These are phyloP conservation scores for Akanthomyces uredinophilus DNA, from an alignment of 2,329 filamentous ascomycete genomes.

Conservation along the genomic window DNA sequence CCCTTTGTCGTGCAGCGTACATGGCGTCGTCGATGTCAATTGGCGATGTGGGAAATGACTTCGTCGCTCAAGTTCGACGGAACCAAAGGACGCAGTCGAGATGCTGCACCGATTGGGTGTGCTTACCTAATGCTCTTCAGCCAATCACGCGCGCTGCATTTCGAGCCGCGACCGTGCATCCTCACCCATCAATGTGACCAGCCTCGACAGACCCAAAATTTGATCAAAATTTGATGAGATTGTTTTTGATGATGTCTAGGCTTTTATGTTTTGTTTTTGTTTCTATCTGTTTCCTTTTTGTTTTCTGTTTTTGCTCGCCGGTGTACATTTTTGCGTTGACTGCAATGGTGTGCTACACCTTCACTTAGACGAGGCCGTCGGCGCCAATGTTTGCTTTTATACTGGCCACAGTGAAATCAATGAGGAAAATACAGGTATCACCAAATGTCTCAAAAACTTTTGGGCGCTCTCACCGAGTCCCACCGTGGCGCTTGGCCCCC, in stretches of 20 bases:
- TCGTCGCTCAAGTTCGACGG: not conserved
- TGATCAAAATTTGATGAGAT: not conserved
- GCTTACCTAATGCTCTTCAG: not conserved
- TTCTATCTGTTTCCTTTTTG: not conserved
- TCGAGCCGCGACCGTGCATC: not conserved
- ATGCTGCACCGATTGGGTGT: not conserved
- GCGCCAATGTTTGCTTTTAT: too few relatives aligned
- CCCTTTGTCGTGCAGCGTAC: conserved; percentile 42
- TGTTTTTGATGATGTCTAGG: not conserved
- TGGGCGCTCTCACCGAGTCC: not conserved
- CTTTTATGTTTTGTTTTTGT: not conserved
- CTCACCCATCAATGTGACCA: not conserved
- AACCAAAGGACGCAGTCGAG: conserved; percentile 4
- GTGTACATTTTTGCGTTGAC: too few relatives aligned
- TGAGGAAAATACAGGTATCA: not conserved
- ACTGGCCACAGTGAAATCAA: not conserved
- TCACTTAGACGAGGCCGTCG: not conserved
- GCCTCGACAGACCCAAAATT: not conserved
- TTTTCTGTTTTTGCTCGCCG: not conserved
- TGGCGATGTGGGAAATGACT: conserved; percentile 17
- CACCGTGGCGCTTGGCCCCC: not conserved
- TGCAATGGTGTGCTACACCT: not conserved
- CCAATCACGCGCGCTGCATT: conserved; percentile 6
- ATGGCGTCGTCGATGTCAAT: conserved; percentile 32
- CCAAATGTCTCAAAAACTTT: not conserved